Conservation (phyloP, 2,329 filamentous ascomycete species). For the Trichophyton verrucosum region DNA sequence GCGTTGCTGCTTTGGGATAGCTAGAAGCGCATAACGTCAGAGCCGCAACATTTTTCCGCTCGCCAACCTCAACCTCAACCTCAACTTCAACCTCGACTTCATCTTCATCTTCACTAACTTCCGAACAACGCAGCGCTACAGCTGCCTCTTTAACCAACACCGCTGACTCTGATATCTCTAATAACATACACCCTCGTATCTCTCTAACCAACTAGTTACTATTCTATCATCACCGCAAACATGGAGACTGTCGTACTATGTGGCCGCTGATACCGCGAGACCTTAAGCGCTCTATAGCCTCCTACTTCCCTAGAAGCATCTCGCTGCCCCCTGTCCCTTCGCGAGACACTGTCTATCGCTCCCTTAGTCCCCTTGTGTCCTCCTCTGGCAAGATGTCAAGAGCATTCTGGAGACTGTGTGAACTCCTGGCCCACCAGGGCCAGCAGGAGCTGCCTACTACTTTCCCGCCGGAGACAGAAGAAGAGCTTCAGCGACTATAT, state of each 20-base stretch:
- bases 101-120: not conserved
- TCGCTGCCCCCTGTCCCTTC: not conserved
- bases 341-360: constrained; percentile 7
- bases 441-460: not conserved
- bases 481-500: not conserved
- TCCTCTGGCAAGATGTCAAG: constrained; percentile 6
- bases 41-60: not conserved
- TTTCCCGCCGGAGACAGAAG: not conserved
- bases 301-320: not conserved
- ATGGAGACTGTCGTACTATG: not conserved
- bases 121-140: not conserved
- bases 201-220: not conserved
- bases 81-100: not conserved
- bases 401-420: constrained; percentile 9
- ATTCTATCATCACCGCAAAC: not conserved
- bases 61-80: not conserved
- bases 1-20: not conserved
- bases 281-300: not conserved
- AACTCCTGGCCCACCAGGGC: constrained; percentile 8
- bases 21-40: not conserved
- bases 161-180: not conserved
- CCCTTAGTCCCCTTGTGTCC: constrained; percentile 5
- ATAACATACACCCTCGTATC: not conserved
- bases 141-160: not conserved
- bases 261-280: not conserved